Evolutionary conservation across 257 asterid species (phyloP), one percentile per base, ranked within the genome.

Genomic region (Apocynum venetum): DNA sequence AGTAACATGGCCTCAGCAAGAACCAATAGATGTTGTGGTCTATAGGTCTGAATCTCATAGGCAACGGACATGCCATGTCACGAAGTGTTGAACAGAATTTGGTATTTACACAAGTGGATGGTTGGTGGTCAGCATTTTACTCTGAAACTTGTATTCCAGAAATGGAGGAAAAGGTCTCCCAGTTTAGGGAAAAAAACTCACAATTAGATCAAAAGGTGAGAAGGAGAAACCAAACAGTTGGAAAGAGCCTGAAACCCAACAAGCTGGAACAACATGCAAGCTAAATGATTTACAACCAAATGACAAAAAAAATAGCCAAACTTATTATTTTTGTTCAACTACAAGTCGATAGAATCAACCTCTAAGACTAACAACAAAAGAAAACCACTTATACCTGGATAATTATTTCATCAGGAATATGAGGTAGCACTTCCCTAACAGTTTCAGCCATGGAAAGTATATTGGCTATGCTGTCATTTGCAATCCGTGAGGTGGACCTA

Each of bases 341-440:
- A 13, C 4, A 38, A 20, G 40, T 46, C 48, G 57, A 35, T 38
- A 68, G 49, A 79, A 46, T 17, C 51, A 73, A 12, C 49, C 76
- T 25, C 31, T 25, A 59, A 38, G 31, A 14, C 13, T 25, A 6
- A 40, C 4, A 17, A 38, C 51, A 66, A 66, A 66, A 66, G 36
- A 8, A 43, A 44, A 20, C 43, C 17, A 68, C 14, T 2, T 17
- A 60, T 70, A 92, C 97, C 97, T 90, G 93, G 56, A 92, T 83
- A 79, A 92, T 90, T 65, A 90, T 43, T 77, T 91, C 95, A 74
- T 88, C 95, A 40, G 94, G 95, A 76, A 92, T 75, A 82, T 92
- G 97, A 57, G 97, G 97, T 79, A 92, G 84, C 66, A 92, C 93
- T 81, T 92, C 97, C 80, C 93, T 83, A 76, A 92, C 97, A 48